Evolutionary conservation across 83 land plant genomes (phyloP).

Genomic region (Picea abies): DNA sequence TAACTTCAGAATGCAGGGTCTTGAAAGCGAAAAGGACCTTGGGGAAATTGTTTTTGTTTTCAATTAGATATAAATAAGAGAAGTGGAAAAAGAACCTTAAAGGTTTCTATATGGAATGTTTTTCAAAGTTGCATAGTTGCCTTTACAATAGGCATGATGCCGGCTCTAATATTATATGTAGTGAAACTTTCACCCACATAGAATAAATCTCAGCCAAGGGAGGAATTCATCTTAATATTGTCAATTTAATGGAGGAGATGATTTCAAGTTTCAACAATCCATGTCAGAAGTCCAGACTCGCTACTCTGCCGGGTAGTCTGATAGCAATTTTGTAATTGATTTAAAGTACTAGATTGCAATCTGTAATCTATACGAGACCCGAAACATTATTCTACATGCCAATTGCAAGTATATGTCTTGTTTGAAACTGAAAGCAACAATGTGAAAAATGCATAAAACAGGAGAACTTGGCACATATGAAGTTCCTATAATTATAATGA

Average conservation of each 20-base stretch:
- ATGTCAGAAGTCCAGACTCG: neutral
- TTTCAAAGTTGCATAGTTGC: neutral
- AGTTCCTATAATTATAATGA: neutral
- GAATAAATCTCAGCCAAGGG: neutral
- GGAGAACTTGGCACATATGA: neutral
- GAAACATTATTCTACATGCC: too few relatives aligned
- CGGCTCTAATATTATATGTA: neutral
- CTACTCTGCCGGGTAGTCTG: neutral
- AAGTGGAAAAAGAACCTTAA: neutral
- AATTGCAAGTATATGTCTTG: too few relatives aligned
- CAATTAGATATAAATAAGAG: neutral
- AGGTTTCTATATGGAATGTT: neutral
- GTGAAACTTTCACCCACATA: neutral
- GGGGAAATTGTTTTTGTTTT: neutral
- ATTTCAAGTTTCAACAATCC: too few relatives aligned
- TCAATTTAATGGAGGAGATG: too few relatives aligned
- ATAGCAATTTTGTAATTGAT: neutral
- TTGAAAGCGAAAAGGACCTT: neutral
- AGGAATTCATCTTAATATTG: neutral
- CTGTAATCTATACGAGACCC: neutral
- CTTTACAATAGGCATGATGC: neutral
- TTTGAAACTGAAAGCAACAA: neutral
- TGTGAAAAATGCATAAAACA: neutral
- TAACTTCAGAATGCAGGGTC: neutral
- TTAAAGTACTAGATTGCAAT: neutral